A percentile compares a stretch with the other conserved stretches of the same genome.
Evolutionary conservation across 805 yeast genomes (phyloP).

Genomic region (Candida caryicola): DNA sequence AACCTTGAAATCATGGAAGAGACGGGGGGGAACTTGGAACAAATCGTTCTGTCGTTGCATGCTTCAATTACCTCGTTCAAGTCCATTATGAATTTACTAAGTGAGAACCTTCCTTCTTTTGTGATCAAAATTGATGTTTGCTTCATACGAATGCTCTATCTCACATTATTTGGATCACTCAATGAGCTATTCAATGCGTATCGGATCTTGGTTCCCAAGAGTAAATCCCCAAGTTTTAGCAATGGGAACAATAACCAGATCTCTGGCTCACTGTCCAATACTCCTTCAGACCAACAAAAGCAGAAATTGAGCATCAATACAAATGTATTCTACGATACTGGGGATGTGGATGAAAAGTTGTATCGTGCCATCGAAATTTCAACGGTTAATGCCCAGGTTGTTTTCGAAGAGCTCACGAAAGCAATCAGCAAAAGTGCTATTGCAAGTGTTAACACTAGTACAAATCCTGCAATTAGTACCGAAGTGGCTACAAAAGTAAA

Average conservation of each 20-base stretch:
- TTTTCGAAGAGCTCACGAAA: conserved; percentile 67
- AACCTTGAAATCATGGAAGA: conserved; percentile 52
- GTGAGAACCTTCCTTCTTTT: conserved; percentile 47
- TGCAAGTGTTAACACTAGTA: conserved; percentile 28
- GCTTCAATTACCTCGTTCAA: conserved; percentile 47
- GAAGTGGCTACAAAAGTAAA: conserved; percentile 61
- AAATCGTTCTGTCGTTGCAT: conserved; percentile 29
- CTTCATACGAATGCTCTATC: conserved; percentile 59
- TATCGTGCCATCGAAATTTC: conserved; percentile 64
- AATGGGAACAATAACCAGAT: not conserved
- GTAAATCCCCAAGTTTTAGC: conserved; percentile 8
- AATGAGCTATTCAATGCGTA: conserved; percentile 69
- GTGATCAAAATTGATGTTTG: conserved; percentile 61
- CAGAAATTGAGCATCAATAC: conserved; percentile 23
- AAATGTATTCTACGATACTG: conserved; percentile 24
- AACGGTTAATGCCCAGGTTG: conserved; percentile 68
- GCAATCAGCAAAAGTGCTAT: conserved; percentile 66
- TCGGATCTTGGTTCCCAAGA: conserved; percentile 34
- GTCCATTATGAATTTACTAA: conserved; percentile 46
- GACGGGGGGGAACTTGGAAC: conserved; percentile 26
- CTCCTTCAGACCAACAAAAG: conserved; percentile 6
- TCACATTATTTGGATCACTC: conserved; percentile 60
- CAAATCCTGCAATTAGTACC: conserved; percentile 24
- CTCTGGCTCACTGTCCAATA: not conserved
- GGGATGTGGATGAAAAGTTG: conserved; percentile 63